phyloP scores from a whole-genome alignment of 768 basidiomycete genomes.

The Daedalea quercina region DNA sequence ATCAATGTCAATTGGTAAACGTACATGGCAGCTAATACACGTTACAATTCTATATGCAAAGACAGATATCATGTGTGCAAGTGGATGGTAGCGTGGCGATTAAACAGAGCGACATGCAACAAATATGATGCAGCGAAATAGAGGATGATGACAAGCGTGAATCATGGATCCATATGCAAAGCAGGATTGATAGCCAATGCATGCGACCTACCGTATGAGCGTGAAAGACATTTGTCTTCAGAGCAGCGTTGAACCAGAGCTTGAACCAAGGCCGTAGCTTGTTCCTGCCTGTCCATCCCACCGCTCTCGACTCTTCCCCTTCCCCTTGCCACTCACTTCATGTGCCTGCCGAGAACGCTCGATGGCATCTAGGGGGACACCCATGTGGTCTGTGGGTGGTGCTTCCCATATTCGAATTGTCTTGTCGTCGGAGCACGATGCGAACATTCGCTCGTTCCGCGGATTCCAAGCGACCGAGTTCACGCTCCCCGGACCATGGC shows the following conservation, averaged over 20 bases:
- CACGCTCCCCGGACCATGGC: slow-evolving; percentile 86
- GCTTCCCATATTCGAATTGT: slow-evolving; percentile 88
- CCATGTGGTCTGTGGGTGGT: slow-evolving; percentile 8
- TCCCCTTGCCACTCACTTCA: slow-evolving; percentile 14
- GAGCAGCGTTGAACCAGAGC: slow-evolving; percentile 10
- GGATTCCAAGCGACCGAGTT: slow-evolving; percentile 98
- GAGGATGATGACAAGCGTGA: neutral
- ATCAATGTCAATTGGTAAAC: too few relatives aligned
- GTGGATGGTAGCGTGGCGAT: neutral
- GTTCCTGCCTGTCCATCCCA: slow-evolving; percentile 8
- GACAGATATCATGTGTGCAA: neutral
- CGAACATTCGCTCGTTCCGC: slow-evolving; percentile 83
- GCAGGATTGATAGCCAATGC: neutral
- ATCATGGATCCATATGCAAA: neutral
- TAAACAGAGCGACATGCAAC: neutral
- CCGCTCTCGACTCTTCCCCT: slow-evolving; percentile 14
- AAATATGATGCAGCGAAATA: slow-evolving; percentile 4
- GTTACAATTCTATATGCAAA: slow-evolving; percentile 2
- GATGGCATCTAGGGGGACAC: neutral
- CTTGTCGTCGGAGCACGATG: slow-evolving; percentile 90
- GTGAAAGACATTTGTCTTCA: neutral
- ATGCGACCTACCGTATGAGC: neutral
- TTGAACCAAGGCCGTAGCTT: slow-evolving; percentile 8
- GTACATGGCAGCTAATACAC: neutral
- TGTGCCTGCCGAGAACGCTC: slow-evolving; percentile 8